phyloP scores from a whole-genome alignment of 1,284 basidiomycete genomes.

The Butyriboletus appendiculatus region DNA sequence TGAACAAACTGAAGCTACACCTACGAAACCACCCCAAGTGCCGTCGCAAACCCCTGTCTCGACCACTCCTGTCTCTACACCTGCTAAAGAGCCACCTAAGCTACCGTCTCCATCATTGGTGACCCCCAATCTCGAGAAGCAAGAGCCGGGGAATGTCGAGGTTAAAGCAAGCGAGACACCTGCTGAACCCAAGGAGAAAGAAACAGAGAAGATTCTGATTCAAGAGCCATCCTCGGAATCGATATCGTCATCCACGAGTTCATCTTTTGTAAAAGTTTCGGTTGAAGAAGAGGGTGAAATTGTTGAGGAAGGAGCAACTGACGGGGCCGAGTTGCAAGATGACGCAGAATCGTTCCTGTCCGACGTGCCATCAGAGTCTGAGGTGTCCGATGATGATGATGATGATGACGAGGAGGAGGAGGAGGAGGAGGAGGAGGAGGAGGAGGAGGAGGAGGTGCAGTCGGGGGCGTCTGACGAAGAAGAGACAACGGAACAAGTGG shows the following conservation, averaged over 20 bases:
- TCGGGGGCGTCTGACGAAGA: conserved; percentile 14
- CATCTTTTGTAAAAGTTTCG: conserved; percentile 37
- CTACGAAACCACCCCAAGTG: conserved; percentile 9
- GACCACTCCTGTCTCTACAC: conserved; percentile 17
- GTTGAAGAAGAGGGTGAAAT: conserved; percentile 30
- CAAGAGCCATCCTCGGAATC: conserved; percentile 26
- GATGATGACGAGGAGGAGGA: conserved; percentile 8
- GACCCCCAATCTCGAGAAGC: not conserved
- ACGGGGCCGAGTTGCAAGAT: conserved; percentile 8
- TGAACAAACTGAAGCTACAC: conserved; percentile 11
- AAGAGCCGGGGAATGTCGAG: conserved; percentile 1
- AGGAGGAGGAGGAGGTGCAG: not conserved
- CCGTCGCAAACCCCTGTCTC: conserved; percentile 3
- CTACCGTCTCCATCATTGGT: not conserved
- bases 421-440: not conserved
- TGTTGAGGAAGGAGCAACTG: conserved; percentile 21
- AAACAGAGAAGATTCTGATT: not conserved
- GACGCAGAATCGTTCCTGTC: conserved; percentile 23
- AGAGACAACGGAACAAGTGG: conserved; percentile 29
- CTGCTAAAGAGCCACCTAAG: conserved; percentile 13
- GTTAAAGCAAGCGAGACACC: not conserved
- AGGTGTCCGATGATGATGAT: conserved; percentile 11
- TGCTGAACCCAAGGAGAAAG: conserved; percentile 11
- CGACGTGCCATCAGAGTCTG: conserved; percentile 19
- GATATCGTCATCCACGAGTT: conserved; percentile 31